A percentile compares a stretch with the other conserved stretches of the same genome.
Evolutionary conservation across 78 protist species (phyloP).

Genomic region (Dictyostelium discoideum): dicty_2.7 NC_007090.3:3064501-3065000

Average conservation of each 20-base stretch:
- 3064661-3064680: constrained; percentile 19
- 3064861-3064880: too few relatives aligned
- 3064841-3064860: too few relatives aligned
- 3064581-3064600: neutral
- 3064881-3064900: too few relatives aligned
- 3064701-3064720: neutral
- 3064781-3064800: neutral
- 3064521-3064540: neutral
- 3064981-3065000: constrained; percentile 13
- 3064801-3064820: constrained; percentile 7
- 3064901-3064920: too few relatives aligned
- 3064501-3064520: neutral
- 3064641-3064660: neutral
- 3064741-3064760: neutral
- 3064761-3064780: neutral
- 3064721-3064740: neutral
- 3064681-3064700: neutral
- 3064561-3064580: neutral
- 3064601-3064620: neutral
- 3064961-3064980: constrained; percentile 22
- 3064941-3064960: constrained; percentile 18
- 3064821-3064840: neutral
- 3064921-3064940: too few relatives aligned
- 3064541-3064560: neutral
- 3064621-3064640: neutral